These are phyloP conservation scores for Epichloe scottii DNA, from an alignment of 2,329 filamentous ascomycete species.

Conservation along the genomic window DNA sequence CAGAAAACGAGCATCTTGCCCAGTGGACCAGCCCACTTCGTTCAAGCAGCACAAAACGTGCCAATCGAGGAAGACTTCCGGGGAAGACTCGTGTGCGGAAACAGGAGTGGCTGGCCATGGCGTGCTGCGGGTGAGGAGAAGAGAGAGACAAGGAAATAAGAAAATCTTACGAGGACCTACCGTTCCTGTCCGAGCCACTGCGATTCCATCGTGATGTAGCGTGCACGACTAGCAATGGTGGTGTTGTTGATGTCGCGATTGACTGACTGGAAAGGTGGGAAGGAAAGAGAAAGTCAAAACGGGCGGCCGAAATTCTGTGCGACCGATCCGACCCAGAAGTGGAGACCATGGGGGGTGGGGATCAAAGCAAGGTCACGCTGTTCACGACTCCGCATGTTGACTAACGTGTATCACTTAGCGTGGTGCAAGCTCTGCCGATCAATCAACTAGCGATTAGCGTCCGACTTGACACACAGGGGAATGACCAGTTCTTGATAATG, in stretches of 20 bases:
- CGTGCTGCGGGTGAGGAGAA: constrained; percentile 12
- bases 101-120: constrained; percentile 19
- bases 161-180: neutral
- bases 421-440: too few relatives aligned
- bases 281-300: neutral
- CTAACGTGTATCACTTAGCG: too few relatives aligned
- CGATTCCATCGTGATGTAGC: neutral
- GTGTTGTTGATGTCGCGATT: neutral
- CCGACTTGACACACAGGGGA: too few relatives aligned
- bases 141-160: neutral
- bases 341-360: too few relatives aligned
- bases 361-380: too few relatives aligned
- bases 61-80: constrained; percentile 21
- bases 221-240: neutral
- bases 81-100: constrained; percentile 21
- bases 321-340: neutral
- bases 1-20: neutral
- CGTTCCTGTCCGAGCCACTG: neutral
- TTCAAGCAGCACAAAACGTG: constrained; percentile 24
- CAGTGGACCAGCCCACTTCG: constrained; percentile 25
- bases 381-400: too few relatives aligned
- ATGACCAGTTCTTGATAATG: too few relatives aligned
- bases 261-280: neutral
- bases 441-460: too few relatives aligned
- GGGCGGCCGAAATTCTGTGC: neutral